Base-by-base conservation (phyloP, 768 basidiomycete genomes). In the Tylopilus intermedius region DNA sequence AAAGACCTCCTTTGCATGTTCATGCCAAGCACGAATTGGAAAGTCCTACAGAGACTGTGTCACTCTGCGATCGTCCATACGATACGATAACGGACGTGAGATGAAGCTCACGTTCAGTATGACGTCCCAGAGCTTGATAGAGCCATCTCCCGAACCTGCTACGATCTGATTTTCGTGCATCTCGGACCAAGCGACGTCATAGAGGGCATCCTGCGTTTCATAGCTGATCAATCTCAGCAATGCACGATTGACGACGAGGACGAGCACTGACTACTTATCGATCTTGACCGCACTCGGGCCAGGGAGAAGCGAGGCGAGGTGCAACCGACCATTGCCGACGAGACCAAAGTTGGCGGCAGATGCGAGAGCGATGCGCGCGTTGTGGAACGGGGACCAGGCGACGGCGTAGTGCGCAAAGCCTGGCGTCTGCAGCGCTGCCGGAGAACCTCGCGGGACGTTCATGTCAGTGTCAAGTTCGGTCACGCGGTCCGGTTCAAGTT, bases 121-220 rank as follows among this genome's bases (percentile, higher is more conserved):
- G 22, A 90, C 74, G 67, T 97, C 95, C 90, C 94, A 97, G 29
- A 97, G 73, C 66, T 84, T 84, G 62, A 96, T 78, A 13, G 90
- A 88, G 2, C 94, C 94, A 63, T 96, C 92, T 43, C 92, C 95
- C 8, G 90, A 93, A 1, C 82, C 88, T 1, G 91, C 84, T 2
- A 89, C 86, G 35, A 98, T 71, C 65, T 98, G 95, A 64, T 95
- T 93, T 72, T 95, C 94, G 69, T 96, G 91, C 30, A 83, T 70
- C 72, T 98, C 95, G 33, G 90, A 94, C 94, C 94, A 98, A 1
- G 94, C 92, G 45, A 93, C 73, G 63, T 94, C 93, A 67, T 87
- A 94, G 8, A 94, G 70, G 0, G 87, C 90, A 63, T 95, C 94
- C 67, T 93, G 90, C 0, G 91, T 84, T 66, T 94, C 91, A 61